Conservation (phyloP, 2,329 filamentous ascomycete species). For the Nigrospora oryzae region DNA sequence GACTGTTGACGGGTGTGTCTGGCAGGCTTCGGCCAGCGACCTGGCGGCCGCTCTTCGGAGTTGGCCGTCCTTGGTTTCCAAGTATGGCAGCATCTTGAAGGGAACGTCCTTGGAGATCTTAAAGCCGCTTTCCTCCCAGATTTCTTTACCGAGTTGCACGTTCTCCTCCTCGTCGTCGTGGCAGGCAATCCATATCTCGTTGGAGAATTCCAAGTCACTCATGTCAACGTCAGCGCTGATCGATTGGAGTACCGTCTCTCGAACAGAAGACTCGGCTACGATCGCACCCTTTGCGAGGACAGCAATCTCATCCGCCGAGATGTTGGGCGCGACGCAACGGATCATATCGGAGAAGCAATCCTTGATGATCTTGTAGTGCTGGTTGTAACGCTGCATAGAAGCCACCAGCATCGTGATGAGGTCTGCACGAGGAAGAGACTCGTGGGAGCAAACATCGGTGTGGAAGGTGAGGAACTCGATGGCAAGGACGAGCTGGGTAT, state of each 20-base stretch:
- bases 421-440: conserved; percentile 66
- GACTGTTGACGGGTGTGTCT: conserved; percentile 51
- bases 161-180: conserved; percentile 91
- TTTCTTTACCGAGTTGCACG: conserved; percentile 69
- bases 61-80: conserved; percentile 72
- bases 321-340: conserved; percentile 76
- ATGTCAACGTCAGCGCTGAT: conserved; percentile 90
- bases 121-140: conserved; percentile 92
- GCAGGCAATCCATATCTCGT: conserved; percentile 88
- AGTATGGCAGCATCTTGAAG: conserved; percentile 63
- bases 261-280: conserved; percentile 69
- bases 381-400: conserved; percentile 81
- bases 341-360: conserved; percentile 85
- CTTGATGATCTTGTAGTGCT: conserved; percentile 92
- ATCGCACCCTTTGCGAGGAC: conserved; percentile 73
- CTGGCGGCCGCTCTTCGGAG: conserved; percentile 77
- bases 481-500: conserved; percentile 83
- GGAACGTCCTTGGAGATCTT: conserved; percentile 58
- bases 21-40: conserved; percentile 67
- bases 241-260: conserved; percentile 77
- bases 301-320: conserved; percentile 61
- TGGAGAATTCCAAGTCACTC: conserved; percentile 75
- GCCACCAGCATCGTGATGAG: conserved; percentile 64
- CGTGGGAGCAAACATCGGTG: conserved; percentile 68
- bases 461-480: conserved; percentile 87